Evolutionary conservation across 1,284 basidiomycete genomes (phyloP), one percentile per base, ranked within the genome.

Genomic region (Gymnopus androsaceus): DNA sequence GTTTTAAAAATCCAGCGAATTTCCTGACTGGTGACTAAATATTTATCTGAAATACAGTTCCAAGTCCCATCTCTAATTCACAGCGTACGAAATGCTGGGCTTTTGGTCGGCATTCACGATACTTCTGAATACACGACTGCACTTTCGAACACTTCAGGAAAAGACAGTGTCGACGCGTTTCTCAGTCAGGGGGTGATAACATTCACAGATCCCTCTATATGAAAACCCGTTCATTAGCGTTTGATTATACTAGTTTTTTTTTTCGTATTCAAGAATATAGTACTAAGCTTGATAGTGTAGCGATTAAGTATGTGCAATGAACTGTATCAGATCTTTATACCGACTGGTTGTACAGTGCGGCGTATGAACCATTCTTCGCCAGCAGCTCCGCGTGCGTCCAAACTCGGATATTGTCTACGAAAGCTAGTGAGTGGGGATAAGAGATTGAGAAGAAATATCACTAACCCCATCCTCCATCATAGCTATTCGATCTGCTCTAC

Each of bases 1-100:
- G 38, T 52, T 70, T n/a, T n/a, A n/a, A n/a, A n/a, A n/a, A n/a
- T n/a, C n/a, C n/a, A n/a, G n/a, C 19, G 25, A 19, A 21, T 12
- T 30, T 49, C n/a, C 36, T 48, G n/a, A 27, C 23, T 23, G 17
- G 19, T 23, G 30, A 48, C 19, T 34, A 23, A 48, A 21, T 36
- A 15, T n/a, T n/a, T n/a, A n/a, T 11, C 44, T 54, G 23, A 51
- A 41, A 33, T 54, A 50, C 65, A 88, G 86, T 73, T 77, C 42
- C 80, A 79, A 66, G 93, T 96, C 34, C 94, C 94, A 30, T 91
- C 90, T 28, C 74, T 97, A 58, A 85, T 94, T 42, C 86, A 90
- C 62, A 90, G 87, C 8, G 89, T 96, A 66, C 88, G 93, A 66
- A 93, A 93, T 66, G 85, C 89, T 19, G 93, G 94, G n/a, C 77